These are phyloP conservation scores for Periglandula ipomoeae DNA, from an alignment of 2,329 filamentous ascomycete genomes.

Conservation along the genomic window DNA sequence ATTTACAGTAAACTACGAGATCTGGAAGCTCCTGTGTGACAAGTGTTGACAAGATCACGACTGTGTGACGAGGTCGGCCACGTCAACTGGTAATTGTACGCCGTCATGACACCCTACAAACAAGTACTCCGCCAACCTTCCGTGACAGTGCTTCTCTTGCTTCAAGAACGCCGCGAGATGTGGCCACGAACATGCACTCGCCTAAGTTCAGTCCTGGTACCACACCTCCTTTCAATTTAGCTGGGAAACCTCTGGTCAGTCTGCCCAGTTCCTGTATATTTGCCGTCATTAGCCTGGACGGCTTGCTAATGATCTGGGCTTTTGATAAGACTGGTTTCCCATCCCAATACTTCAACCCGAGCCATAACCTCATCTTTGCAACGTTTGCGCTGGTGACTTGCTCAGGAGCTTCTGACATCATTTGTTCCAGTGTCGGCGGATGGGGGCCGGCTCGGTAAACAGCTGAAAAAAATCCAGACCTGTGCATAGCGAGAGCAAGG, in stretches of 20 bases:
- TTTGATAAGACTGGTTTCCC: slow-evolving; percentile 67
- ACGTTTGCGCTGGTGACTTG: slow-evolving; percentile 62
- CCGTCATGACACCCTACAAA: slow-evolving; percentile 56
- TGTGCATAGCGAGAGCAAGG: slow-evolving; percentile 68
- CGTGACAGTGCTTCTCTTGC: slow-evolving; percentile 71
- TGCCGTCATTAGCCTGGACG: slow-evolving; percentile 62
- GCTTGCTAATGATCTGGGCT: slow-evolving; percentile 60
- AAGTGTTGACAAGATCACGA: not conserved
- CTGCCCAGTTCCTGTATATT: slow-evolving; percentile 51
- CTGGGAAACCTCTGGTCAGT: slow-evolving; percentile 60
- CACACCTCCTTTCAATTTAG: slow-evolving; percentile 49
- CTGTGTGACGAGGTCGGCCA: not conserved
- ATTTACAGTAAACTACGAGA: no score
- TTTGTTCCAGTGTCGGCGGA: slow-evolving; percentile 38
- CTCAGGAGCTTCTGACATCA: slow-evolving; percentile 39
- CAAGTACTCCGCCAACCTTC: slow-evolving; percentile 68
- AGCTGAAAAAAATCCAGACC: slow-evolving; percentile 70
- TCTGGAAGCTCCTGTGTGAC: not conserved
- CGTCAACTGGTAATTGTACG: not conserved
- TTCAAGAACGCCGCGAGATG: slow-evolving; percentile 71
- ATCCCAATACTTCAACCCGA: slow-evolving; percentile 85
- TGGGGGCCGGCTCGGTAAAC: slow-evolving; percentile 62
- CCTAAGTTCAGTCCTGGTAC: slow-evolving; percentile 69
- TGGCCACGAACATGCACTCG: slow-evolving; percentile 74
- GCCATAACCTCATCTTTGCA: slow-evolving; percentile 67